These are phyloP conservation scores for Podila epigama DNA, from an alignment of 192 early-diverging fungal species.

Conservation along the genomic window DNA sequence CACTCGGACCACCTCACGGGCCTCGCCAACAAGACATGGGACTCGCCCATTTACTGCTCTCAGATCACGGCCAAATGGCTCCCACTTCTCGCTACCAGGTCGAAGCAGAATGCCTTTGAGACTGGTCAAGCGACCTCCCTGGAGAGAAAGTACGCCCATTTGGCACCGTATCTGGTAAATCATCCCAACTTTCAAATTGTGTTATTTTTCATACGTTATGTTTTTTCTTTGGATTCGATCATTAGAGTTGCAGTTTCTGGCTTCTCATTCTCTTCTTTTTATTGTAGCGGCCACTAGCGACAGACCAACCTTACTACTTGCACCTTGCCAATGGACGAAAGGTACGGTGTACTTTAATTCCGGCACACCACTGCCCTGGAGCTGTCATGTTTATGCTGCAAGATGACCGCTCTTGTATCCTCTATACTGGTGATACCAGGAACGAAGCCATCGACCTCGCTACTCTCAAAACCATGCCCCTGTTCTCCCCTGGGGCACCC, in stretches of 20 bases:
- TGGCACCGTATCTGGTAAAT: conserved; percentile 20
- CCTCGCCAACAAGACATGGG: conserved; percentile 37
- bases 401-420: conserved; percentile 33
- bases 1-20: conserved; percentile 57
- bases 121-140: conserved; percentile 1
- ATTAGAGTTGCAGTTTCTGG: conserved; percentile 1
- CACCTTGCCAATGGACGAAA: conserved; percentile 46
- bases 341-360: conserved; percentile 47
- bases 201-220: too few relatives aligned
- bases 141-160: conserved; percentile 23
- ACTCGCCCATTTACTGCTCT: conserved; percentile 57
- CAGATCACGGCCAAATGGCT: conserved; percentile 53
- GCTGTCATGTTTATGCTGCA: conserved; percentile 55
- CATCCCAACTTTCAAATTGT: not conserved
- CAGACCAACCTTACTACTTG: conserved; percentile 21
- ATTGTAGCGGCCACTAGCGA: conserved; percentile 16
- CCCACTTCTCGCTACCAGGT: conserved; percentile 28
- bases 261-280: not conserved
- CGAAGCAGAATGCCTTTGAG: conserved; percentile 22
- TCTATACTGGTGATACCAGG: conserved; percentile 40
- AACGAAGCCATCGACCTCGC: conserved; percentile 24
- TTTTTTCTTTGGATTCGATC: not conserved
- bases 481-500: conserved; percentile 14
- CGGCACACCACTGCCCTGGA: conserved; percentile 60
- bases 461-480: conserved; percentile 11